These are phyloP conservation scores for Hordeum vulgare DNA, from an alignment of 176 grass and related monocot species.

Conservation along the genomic window DNA sequence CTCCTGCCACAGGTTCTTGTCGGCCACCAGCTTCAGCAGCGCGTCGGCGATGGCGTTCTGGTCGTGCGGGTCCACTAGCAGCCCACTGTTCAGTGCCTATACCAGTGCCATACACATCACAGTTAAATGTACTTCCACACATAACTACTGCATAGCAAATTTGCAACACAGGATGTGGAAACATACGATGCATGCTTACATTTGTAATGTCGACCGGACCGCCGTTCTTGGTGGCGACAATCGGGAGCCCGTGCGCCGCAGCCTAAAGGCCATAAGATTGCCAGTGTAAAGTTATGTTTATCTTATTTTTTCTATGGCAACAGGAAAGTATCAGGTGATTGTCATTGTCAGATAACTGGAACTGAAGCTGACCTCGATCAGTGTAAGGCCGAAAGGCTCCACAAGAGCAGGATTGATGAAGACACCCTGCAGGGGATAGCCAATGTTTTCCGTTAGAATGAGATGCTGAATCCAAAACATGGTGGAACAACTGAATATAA, in stretches of 20 bases:
- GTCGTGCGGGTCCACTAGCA: conserved; percentile 86
- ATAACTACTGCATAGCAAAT: not conserved
- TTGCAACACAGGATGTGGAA: not conserved
- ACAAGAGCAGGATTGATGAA: conserved; percentile 99
- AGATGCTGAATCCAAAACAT: not conserved
- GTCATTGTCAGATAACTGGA: not conserved
- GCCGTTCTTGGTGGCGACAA: conserved; percentile 95
- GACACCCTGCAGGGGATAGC: conserved; percentile 51
- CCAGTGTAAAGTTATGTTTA: not conserved
- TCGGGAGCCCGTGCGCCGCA: conserved; percentile 90
- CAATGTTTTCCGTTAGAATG: not conserved
- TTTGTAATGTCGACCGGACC: conserved; percentile 86
- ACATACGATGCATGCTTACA: conserved; percentile 36
- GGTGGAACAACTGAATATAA: not conserved
- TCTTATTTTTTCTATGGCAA: not conserved
- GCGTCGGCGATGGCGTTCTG: conserved; percentile 82
- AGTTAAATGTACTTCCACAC: not conserved
- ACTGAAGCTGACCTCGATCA: conserved; percentile 66
- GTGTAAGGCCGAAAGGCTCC: conserved; percentile 93
- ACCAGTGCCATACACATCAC: not conserved
- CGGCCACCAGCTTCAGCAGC: conserved; percentile 74
- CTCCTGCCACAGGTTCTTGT: conserved; percentile 93
- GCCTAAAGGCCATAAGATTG: conserved; percentile 39
- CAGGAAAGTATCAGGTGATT: not conserved
- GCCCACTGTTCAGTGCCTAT: conserved; percentile 85